These are phyloP conservation scores for Penicillium palitans DNA, from an alignment of 2,329 filamentous ascomycete species.

Conservation along the genomic window DNA sequence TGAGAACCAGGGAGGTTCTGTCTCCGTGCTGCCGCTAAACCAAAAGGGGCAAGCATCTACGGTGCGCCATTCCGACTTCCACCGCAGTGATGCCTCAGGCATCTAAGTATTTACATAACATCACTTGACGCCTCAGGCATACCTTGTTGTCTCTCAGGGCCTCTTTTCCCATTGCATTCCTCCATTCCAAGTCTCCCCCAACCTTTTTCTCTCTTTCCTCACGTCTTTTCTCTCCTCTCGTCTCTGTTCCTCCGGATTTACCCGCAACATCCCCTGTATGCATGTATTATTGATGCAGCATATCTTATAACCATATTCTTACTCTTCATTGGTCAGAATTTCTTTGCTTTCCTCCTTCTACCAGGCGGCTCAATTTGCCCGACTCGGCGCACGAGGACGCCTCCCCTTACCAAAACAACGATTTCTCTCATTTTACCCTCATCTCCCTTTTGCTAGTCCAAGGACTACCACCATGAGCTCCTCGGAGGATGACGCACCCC, in stretches of 20 bases:
- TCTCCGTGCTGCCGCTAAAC: conserved; percentile 38
- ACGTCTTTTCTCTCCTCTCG: conserved; percentile 16
- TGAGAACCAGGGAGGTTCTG: conserved; percentile 37
- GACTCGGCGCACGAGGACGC: conserved; percentile 29
- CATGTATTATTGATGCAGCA: conserved; percentile 25
- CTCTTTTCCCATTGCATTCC: conserved; percentile 44
- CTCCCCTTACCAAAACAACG: conserved; percentile 15
- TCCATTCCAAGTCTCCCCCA: conserved; percentile 32
- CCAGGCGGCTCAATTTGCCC: conserved; percentile 36
- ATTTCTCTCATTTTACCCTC: conserved; percentile 18
- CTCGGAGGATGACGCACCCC: conserved; percentile 81
- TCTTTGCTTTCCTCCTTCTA: conserved; percentile 34
- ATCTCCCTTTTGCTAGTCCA: conserved; percentile 13
- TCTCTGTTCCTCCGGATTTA: conserved; percentile 21
- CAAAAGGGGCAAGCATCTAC: conserved; percentile 23
- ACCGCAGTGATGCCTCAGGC: conserved; percentile 21
- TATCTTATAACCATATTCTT: conserved; percentile 13
- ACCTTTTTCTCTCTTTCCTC: conserved; percentile 26
- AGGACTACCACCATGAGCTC: conserved; percentile 53
- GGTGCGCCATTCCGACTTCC: conserved; percentile 26
- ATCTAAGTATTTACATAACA: conserved; percentile 6
- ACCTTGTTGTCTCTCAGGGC: conserved; percentile 23
- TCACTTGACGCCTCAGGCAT: conserved; percentile 7
- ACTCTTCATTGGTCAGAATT: conserved; percentile 37
- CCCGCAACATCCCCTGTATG: conserved; percentile 16